Base-by-base conservation (phyloP, 1,139 yeast species). In the Yamadazyma epiphylla region DNA sequence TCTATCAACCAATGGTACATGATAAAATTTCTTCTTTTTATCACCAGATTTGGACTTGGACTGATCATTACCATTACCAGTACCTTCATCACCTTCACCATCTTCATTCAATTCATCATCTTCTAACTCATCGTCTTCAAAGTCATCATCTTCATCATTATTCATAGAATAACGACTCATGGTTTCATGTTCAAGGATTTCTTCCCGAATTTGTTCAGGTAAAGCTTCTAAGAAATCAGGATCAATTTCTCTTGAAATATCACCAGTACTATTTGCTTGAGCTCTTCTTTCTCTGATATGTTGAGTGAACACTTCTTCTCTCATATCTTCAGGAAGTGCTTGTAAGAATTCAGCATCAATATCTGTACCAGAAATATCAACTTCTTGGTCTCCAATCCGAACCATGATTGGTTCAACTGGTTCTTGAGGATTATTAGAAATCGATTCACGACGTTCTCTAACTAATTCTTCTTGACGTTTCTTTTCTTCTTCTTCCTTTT, bases 261-360 rank as follows among this genome's bases (percentile, higher is more conserved):
- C 50, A 5, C 69, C 70, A 2, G 60, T 50, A 17, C 9, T 7
- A 11, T 61, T 53, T 4, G 80, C 78, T 62, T 62, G 81, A 43
- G 69, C 77, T 31, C 80, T 48, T 38, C 74, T 51, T 41, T 87
- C 95, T 26, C 91, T 66, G 4, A 88, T 66, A 51, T 88, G 95
- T 45, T 88, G 94, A 0, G 94, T 78, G 48, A 87, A 78, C 0
- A 88, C 97, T 48, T 89, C 96, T 42, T 88, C 95, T 31, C 96
- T 68, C 84, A 89, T 84, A 32, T 86, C 94, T 28, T 85, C 95
- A 0, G 97, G 97, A 22, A 89, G 66, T 0, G 96, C 96, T 44
- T 82, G 85, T 41, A 89, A 69, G 51, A 88, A 89, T 45, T 84
- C 94, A 0, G 95, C 95, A 55, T 89, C 96, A 36, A 89, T 87